A percentile compares a stretch with the other conserved stretches of the same genome.
Evolutionary conservation across 148 eudicot species (phyloP).

Genomic region (Fagopyrum homotropicum): DNA sequence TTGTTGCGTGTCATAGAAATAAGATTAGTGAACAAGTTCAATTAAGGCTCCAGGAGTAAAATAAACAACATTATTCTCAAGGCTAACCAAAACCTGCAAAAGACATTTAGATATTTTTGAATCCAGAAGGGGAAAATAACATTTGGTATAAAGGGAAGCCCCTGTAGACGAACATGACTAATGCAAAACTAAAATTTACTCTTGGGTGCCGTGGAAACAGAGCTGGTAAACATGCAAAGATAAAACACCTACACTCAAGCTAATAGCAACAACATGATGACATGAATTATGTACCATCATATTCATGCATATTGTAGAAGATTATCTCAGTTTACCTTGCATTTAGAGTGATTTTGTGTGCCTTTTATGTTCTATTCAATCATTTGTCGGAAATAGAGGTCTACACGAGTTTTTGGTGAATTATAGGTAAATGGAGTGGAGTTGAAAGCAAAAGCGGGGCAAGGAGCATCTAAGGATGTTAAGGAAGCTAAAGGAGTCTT

Average conservation of each 20-base stretch:
- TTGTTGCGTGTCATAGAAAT: constrained; percentile 24
- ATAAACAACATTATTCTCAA: background rate
- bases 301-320: too few relatives aligned
- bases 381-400: too few relatives aligned
- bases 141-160: background rate
- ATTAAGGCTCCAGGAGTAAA: background rate
- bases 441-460: too few relatives aligned
- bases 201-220: background rate
- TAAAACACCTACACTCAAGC: background rate
- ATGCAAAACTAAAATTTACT: background rate
- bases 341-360: too few relatives aligned
- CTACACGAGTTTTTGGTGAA: too few relatives aligned
- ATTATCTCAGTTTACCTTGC: too few relatives aligned
- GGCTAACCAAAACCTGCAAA: constrained; percentile 11
- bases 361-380: too few relatives aligned
- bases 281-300: too few relatives aligned
- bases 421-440: too few relatives aligned
- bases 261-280: too few relatives aligned
- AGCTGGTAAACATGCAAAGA: background rate
- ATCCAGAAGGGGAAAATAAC: background rate
- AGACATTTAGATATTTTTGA: background rate
- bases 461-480: too few relatives aligned
- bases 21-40: constrained; percentile 16
- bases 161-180: background rate
- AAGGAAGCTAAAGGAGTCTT: too few relatives aligned